Evolutionary conservation across 805 yeast genomes (phyloP).

Genomic region (Yamadazyma nakazawae): DNA sequence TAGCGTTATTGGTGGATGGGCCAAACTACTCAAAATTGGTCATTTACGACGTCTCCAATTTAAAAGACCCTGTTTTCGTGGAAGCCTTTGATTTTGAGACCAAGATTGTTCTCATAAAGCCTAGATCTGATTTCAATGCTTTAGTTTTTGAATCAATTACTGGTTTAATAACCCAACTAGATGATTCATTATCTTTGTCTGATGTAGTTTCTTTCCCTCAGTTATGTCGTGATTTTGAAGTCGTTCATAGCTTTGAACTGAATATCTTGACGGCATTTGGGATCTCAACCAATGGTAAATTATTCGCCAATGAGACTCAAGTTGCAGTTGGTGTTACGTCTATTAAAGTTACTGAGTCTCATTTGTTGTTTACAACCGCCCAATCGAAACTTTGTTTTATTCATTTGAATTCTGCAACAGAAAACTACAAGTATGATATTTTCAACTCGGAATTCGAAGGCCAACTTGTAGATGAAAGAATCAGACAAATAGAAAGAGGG

Average conservation of each 20-base stretch:
- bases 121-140: conserved; percentile 49
- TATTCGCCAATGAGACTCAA: conserved; percentile 59
- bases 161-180: conserved; percentile 51
- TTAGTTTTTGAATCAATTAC: conserved; percentile 61
- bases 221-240: conserved; percentile 58
- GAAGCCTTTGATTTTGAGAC: conserved; percentile 43
- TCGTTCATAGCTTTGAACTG: conserved; percentile 29
- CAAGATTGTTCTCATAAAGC: conserved; percentile 54
- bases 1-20: conserved; percentile 61
- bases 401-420: conserved; percentile 50
- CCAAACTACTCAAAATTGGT: conserved; percentile 48
- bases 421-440: conserved; percentile 30
- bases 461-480: conserved; percentile 64
- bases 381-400: conserved; percentile 79
- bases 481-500: conserved; percentile 88
- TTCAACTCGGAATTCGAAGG: conserved; percentile 27
- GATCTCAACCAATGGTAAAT: conserved; percentile 67
- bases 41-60: conserved; percentile 45
- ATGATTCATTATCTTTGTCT: conserved; percentile 24
- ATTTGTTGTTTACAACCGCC: conserved; percentile 81
- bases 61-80: conserved; percentile 37
- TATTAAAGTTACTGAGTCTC: conserved; percentile 63
- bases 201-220: conserved; percentile 59
- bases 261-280: conserved; percentile 55
- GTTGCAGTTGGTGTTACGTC: conserved; percentile 80